Percentiles rank a stretch among this genome's conserved stretches.
phyloP scores from a whole-genome alignment of 2,329 filamentous ascomycete genomes.

The Aureobasidium sp. region DNA sequence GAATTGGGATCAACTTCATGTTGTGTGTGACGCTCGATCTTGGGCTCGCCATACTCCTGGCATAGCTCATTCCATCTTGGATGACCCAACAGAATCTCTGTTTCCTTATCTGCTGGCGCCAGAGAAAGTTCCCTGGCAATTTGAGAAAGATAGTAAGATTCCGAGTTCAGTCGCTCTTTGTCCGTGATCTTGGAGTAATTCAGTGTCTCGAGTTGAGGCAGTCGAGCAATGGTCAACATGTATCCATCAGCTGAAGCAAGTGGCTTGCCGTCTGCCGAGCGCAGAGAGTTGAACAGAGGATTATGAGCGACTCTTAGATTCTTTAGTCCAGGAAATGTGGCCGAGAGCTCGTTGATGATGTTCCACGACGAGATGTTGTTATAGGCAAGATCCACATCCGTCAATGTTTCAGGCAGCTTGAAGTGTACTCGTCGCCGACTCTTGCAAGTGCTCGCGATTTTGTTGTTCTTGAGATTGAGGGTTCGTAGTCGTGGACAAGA shows the following conservation, averaged over 20 bases:
- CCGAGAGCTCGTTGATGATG: slow-evolving; percentile 63
- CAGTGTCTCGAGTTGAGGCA: slow-evolving; percentile 59
- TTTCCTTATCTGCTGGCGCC: slow-evolving; percentile 48
- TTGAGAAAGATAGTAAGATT: slow-evolving; percentile 84
- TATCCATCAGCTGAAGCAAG: slow-evolving; percentile 69
- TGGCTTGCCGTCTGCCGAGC: slow-evolving; percentile 33
- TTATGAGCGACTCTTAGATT: slow-evolving; percentile 79
- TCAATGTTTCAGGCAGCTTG: slow-evolving; percentile 19
- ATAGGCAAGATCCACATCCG: slow-evolving; percentile 40
- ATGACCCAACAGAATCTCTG: slow-evolving; percentile 55
- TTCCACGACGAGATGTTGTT: slow-evolving; percentile 53
- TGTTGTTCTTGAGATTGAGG: slow-evolving; percentile 66
- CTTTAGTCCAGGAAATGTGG: slow-evolving; percentile 63
- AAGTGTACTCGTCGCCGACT: not conserved
- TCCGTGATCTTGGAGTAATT: slow-evolving; percentile 64
- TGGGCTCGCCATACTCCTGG: slow-evolving; percentile 65
- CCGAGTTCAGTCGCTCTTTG: slow-evolving; percentile 76
- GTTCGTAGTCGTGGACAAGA: slow-evolving; percentile 47
- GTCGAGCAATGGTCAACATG: slow-evolving; percentile 77
- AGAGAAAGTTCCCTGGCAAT: slow-evolving; percentile 69
- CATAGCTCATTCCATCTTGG: slow-evolving; percentile 70
- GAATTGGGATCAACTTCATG: slow-evolving; percentile 62
- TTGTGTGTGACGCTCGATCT: slow-evolving; percentile 43
- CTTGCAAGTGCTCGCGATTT: slow-evolving; percentile 40
- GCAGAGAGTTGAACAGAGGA: slow-evolving; percentile 64